Conservation (phyloP, 192 early-diverging fungal genomes). For the Mortierella hygrophila region DNA sequence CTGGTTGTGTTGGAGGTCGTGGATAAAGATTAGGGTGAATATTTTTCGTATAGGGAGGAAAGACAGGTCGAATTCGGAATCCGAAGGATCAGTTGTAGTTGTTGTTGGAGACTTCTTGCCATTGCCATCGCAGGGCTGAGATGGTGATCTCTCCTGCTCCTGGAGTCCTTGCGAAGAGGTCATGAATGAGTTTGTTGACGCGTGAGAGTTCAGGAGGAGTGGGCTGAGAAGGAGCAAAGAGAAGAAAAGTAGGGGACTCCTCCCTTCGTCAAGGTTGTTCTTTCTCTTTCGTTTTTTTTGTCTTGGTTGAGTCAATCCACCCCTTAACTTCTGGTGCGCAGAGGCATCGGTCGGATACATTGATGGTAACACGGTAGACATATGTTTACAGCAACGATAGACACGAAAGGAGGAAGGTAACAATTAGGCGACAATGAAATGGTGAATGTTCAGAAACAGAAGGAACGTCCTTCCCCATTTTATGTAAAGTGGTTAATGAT, state of each 20-base stretch:
- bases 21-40: constrained; percentile 48
- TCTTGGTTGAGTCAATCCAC: background rate
- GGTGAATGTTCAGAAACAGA: background rate
- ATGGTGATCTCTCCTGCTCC: background rate
- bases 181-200: background rate
- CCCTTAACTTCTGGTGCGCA: background rate
- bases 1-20: constrained; percentile 34
- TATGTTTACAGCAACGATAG: background rate
- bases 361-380: background rate
- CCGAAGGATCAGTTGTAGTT: background rate
- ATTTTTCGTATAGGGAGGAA: constrained; percentile 28
- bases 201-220: background rate
- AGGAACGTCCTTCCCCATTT: background rate
- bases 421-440: background rate
- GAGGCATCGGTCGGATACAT: background rate
- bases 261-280: background rate
- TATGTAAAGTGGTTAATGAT: background rate
- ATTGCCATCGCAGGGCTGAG: background rate
- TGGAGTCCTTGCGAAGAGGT: background rate
- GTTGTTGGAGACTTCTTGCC: background rate
- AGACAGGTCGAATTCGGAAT: constrained; percentile 21
- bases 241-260: background rate
- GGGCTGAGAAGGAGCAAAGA: background rate
- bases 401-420: background rate
- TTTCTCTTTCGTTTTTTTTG: background rate